phyloP scores from a whole-genome alignment of 441 rosid genomes.

The Pelargonium citronellum region DNA sequence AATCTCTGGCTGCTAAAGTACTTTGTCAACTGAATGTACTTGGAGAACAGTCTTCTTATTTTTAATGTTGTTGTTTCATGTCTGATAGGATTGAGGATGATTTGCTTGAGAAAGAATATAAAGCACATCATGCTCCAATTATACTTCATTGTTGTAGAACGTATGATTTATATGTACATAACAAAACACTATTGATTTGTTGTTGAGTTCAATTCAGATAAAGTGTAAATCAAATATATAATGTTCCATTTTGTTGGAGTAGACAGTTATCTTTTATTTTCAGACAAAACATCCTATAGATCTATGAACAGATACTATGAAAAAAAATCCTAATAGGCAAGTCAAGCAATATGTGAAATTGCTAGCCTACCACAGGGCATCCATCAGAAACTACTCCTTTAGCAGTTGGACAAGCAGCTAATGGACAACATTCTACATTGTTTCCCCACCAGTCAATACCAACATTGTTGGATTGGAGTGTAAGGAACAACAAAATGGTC shows the following conservation, averaged over 20 bases:
- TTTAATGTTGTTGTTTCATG: conserved; percentile 7
- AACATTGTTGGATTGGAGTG: conserved; percentile 38
- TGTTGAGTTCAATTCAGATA: not conserved
- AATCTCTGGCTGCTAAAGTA: conserved; percentile 33
- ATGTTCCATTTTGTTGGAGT: too few relatives aligned
- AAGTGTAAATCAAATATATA: not conserved
- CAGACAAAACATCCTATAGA: too few relatives aligned
- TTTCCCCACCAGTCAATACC: conserved; percentile 62
- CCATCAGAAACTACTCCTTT: conserved; percentile 43
- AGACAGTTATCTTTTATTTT: too few relatives aligned
- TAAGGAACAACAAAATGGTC: conserved; percentile 47
- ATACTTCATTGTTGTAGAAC: not conserved
- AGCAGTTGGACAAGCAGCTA: conserved; percentile 73
- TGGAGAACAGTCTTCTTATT: conserved; percentile 33
- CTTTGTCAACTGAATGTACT: conserved; percentile 31
- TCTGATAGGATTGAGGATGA: not conserved
- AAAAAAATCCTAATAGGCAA: not conserved
- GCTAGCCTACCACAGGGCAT: conserved; percentile 40
- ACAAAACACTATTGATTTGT: not conserved
- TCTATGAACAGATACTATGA: too few relatives aligned
- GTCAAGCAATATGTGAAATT: not conserved
- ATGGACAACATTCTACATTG: conserved; percentile 44
- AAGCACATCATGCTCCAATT: not conserved
- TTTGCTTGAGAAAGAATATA: not conserved
- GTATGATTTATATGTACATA: not conserved